phyloP scores from a whole-genome alignment of 2,329 filamentous ascomycete species.

The Magnaporthiopsis poae region DNA sequence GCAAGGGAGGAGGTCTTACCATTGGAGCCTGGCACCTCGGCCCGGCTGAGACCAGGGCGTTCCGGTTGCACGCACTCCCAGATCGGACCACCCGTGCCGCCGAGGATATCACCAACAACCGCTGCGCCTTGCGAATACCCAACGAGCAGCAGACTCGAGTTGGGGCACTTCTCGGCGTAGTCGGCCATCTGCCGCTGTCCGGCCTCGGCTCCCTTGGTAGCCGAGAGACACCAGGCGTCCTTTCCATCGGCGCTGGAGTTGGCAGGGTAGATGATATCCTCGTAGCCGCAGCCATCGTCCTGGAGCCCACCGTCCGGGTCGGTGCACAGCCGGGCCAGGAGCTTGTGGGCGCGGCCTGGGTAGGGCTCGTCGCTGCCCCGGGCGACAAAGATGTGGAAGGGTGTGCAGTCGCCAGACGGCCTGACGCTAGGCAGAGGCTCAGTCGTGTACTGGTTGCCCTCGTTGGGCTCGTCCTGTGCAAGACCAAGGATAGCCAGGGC shows the following conservation, averaged over 20 bases:
- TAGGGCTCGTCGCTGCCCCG: conserved; percentile 26
- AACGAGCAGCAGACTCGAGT: conserved; percentile 29
- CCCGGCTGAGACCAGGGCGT: conserved; percentile 19
- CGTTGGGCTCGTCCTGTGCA: neutral
- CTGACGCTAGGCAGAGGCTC: neutral
- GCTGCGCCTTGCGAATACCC: conserved; percentile 33
- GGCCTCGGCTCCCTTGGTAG: conserved; percentile 26
- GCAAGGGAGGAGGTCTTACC: conserved; percentile 17
- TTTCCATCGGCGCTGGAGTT: conserved; percentile 16
- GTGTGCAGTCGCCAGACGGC: neutral
- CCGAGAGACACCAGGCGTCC: conserved; percentile 25
- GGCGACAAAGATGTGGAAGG: conserved; percentile 4
- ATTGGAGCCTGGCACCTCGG: conserved; percentile 22
- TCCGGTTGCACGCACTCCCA: conserved; percentile 20
- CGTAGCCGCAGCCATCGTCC: conserved; percentile 8
- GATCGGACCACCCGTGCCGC: conserved; percentile 26
- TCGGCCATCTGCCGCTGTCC: conserved; percentile 28
- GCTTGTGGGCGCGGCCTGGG: conserved; percentile 23
- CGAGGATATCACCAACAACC: conserved; percentile 27
- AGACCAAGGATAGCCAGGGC: neutral
- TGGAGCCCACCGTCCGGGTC: neutral
- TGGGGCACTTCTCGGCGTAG: conserved; percentile 29
- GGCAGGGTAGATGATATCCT: conserved; percentile 22
- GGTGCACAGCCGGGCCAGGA: conserved; percentile 22
- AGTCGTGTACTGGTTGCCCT: neutral